These are phyloP conservation scores for Colletotrichum sp. DNA, from an alignment of 2,329 filamentous ascomycete species.

Conservation along the genomic window DNA sequence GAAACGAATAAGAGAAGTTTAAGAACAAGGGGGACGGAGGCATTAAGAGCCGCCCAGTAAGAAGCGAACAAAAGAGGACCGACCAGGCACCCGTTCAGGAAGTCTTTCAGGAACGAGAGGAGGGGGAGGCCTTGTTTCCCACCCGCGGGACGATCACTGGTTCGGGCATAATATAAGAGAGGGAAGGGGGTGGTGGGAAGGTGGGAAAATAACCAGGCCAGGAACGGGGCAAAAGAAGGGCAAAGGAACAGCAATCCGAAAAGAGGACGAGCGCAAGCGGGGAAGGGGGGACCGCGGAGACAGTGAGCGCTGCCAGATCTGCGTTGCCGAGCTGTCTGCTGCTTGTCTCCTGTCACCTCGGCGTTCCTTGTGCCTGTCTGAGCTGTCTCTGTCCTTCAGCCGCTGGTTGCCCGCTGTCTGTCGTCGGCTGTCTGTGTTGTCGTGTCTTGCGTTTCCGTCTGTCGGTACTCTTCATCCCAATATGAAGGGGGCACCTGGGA, in stretches of 20 bases:
- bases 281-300: not conserved
- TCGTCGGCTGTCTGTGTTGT: not conserved
- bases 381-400: not conserved
- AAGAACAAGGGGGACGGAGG: not conserved
- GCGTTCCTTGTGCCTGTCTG: not conserved
- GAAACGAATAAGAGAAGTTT: not conserved
- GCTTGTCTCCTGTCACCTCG: conserved; percentile 15
- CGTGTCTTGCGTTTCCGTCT: not conserved
- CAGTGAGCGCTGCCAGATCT: not conserved
- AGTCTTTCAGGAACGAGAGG: not conserved
- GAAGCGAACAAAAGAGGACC: not conserved
- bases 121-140: not conserved
- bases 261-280: conserved; percentile 1
- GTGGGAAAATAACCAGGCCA: not conserved
- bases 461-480: conserved; percentile 4
- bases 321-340: conserved; percentile 8
- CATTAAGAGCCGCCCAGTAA: not conserved
- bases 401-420: not conserved
- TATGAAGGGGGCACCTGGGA: not conserved
- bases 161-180: conserved; percentile 7
- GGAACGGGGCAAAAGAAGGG: not conserved
- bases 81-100: not conserved
- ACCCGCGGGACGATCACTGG: conserved; percentile 7
- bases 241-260: not conserved
- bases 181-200: not conserved